These are phyloP conservation scores for Gastrolobium bilobum DNA, from an alignment of 306 rosid species.

Conservation along the genomic window DNA sequence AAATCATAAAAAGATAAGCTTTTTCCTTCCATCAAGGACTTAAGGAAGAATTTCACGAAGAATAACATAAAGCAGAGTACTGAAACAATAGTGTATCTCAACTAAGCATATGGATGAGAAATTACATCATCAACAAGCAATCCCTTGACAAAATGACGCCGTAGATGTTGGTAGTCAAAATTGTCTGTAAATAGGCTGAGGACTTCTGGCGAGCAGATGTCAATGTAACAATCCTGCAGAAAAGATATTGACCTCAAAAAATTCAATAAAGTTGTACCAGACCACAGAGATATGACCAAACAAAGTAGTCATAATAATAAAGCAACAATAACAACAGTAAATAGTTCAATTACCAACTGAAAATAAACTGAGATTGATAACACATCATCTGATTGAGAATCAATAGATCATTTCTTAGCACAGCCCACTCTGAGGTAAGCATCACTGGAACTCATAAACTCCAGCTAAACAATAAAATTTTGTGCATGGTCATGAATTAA, in stretches of 20 bases:
- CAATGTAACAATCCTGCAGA: constrained; percentile 96
- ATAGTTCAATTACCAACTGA: constrained; percentile 9
- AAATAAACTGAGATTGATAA: constrained; percentile 9
- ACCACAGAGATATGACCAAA: constrained; percentile 25
- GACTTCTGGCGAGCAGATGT: constrained; percentile 96
- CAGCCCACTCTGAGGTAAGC: constrained; percentile 20
- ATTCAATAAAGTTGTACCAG: constrained; percentile 6
- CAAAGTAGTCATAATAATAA: constrained; percentile 1
- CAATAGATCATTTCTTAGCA: constrained; percentile 32
- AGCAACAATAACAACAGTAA: constrained; percentile 21
- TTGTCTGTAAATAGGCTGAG: constrained; percentile 96
- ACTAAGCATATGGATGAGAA: constrained; percentile 41
- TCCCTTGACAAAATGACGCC: constrained; percentile 98
- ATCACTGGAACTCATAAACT: constrained; percentile 21
- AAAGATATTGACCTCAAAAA: constrained; percentile 41
- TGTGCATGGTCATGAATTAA: background rate
- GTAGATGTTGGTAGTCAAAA: constrained; percentile 97
- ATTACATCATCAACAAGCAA: constrained; percentile 93
- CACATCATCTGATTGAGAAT: constrained; percentile 24
- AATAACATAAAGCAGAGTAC: constrained; percentile 14
- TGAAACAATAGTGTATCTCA: constrained; percentile 36
- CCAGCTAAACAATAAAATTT: constrained; percentile 7
- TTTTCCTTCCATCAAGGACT: constrained; percentile 41
- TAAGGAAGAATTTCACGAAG: constrained; percentile 39
- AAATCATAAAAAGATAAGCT: constrained; percentile 8